A percentile compares a stretch with the other conserved stretches of the same genome.
Conservation (phyloP, 192 early-diverging fungal genomes). For the Neocallimastix lanati region DNA sequence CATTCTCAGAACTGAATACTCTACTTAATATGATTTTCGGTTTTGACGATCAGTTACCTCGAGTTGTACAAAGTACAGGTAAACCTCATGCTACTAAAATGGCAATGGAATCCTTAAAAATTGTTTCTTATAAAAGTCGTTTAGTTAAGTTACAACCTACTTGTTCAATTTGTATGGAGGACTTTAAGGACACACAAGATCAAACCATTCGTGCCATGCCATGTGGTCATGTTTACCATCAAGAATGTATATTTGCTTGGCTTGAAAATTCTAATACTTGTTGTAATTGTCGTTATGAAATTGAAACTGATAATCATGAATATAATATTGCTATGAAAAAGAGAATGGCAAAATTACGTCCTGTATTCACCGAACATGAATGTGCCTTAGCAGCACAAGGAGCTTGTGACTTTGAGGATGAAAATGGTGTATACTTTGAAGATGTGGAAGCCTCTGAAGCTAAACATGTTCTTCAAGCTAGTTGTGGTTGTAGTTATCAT, state of each 20-base stretch:
- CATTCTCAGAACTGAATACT: too few relatives aligned
- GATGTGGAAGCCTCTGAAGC: not conserved
- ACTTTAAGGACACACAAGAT: not conserved
- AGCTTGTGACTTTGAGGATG: not conserved
- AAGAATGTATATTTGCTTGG: constrained; percentile 13
- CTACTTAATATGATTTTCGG: too few relatives aligned
- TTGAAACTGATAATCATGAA: constrained; percentile 14
- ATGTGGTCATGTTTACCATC: constrained; percentile 14
- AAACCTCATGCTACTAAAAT: constrained; percentile 8
- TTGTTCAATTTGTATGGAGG: constrained; percentile 7
- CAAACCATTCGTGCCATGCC: constrained; percentile 8
- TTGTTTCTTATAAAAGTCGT: not conserved
- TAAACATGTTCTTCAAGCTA: not conserved
- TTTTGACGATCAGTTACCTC: too few relatives aligned
- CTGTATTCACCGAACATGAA: not conserved
- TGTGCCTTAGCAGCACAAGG: not conserved
- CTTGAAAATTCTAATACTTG: constrained; percentile 11
- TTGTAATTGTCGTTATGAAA: constrained; percentile 14
- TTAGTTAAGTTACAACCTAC: not conserved
- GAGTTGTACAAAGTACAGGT: too few relatives aligned
- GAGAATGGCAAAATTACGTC: constrained; percentile 6
- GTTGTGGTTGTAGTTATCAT: not conserved
- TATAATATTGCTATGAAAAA: constrained; percentile 8
- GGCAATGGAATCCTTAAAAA: constrained; percentile 3
- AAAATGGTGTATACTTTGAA: not conserved